Evolutionary conservation across 176 grass and related monocot species (phyloP), one percentile per base, ranked within the genome.

Genomic region (Aegilops umbellulata): DNA sequence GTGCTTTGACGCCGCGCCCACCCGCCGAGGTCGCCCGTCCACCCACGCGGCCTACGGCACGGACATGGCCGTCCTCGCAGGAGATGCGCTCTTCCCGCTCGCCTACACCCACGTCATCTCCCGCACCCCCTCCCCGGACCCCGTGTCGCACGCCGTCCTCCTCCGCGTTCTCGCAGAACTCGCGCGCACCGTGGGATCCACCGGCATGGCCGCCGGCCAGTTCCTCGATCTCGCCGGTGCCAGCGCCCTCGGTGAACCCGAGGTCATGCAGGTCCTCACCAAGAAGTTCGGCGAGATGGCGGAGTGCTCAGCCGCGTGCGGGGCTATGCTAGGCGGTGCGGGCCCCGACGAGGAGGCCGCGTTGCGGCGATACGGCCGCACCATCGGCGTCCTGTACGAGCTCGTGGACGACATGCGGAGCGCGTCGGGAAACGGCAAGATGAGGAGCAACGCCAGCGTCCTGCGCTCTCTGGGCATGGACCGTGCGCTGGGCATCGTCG

Each of bases 241-340:
- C 71, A 77, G 87, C 31, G 92, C 85, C 13, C 86, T 91, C 60
- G 85, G 88, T n/a, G 94, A 99, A 90, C 69, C 75, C 32, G 94
- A 96, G 79, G 90, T 99, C 20, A 77, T 99, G 77, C 86, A 84
- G 55, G 90, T 96, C 9, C 85, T 99, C 53, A 87, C 90, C 17
- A 99, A 96, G 92, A 99, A 99, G 80, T 99, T 99, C 60, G 97
- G 97, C 35, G 92, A 94, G 78, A 89, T 96, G 94, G 94, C 94
- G 6, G 97, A 96, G 84, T 99, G 94, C 73, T 96, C 94, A 1
- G 97, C 97, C 0, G 94, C 91, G 29, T 99, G 97, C n/a, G 97
- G 97, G 24, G 97, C 88, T 49, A 89, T 99, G 82, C 87, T 99
- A 23, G 94, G 88, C 31, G 90, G 94, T 6, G 97, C 97, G 0